These are phyloP conservation scores for Mitragyna speciosa DNA, from an alignment of 257 asterid genomes.

Conservation along the genomic window DNA sequence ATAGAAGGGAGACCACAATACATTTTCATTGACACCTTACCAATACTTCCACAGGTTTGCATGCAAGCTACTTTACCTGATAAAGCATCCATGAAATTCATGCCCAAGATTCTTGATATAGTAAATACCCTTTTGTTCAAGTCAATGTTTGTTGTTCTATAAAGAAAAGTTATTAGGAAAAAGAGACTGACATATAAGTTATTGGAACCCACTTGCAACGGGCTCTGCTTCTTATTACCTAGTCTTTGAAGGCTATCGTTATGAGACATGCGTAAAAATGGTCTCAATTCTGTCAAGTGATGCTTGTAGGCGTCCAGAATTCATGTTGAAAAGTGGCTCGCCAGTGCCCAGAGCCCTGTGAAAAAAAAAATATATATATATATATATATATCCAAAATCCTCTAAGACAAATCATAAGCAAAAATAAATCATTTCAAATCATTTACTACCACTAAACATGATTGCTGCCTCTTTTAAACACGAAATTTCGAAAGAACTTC, in stretches of 20 bases:
- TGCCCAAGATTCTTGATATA: neutral
- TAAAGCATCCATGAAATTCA: neutral
- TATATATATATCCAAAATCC: neutral
- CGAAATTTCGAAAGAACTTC: neutral
- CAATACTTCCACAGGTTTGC: neutral
- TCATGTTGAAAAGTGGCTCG: constrained; percentile 84
- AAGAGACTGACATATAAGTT: neutral
- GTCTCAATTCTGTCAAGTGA: constrained; percentile 95
- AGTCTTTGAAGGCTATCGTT: neutral
- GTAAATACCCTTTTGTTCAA: neutral
- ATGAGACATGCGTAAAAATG: constrained; percentile 53
- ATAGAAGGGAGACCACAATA: neutral
- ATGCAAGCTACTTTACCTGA: neutral
- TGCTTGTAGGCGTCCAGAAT: constrained; percentile 83
- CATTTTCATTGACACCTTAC: neutral
- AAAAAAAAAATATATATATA: too few relatives aligned
- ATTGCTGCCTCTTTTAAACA: neutral
- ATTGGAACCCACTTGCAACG: neutral
- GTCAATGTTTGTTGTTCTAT: neutral
- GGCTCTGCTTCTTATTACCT: neutral
- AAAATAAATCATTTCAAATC: neutral
- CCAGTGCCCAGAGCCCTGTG: constrained; percentile 77
- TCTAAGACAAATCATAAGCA: neutral
- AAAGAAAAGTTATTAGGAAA: neutral
- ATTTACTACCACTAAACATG: neutral